phyloP scores from a whole-genome alignment of 495 filamentous ascomycete genomes.

The Elasticomyces elasticus region DNA sequence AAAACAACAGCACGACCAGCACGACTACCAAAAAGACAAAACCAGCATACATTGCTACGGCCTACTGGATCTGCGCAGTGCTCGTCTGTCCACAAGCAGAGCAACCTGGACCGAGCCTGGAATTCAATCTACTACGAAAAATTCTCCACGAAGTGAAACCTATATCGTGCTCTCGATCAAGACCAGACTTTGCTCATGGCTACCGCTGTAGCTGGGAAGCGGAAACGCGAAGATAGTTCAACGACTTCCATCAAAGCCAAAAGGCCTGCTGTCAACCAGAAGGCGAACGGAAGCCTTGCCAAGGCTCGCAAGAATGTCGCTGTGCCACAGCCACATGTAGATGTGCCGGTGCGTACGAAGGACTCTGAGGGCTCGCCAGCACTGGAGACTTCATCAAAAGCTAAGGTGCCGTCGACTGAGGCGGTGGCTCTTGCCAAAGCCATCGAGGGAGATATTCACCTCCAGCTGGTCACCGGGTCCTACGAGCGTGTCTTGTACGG shows the following conservation, averaged over 20 bases:
- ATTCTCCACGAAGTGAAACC: too few species aligned
- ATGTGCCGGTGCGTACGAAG: background rate
- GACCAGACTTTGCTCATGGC: too few species aligned
- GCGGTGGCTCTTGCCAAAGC: background rate
- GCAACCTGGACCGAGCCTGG: too few species aligned
- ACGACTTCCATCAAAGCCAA: background rate
- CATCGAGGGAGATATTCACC: constrained; percentile 33
- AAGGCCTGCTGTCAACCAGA: background rate
- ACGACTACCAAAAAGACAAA: too few species aligned
- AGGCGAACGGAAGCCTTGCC: background rate
- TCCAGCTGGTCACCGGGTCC: constrained; percentile 87
- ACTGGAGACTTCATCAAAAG: too few species aligned
- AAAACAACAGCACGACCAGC: too few species aligned
- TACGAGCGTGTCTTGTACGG: constrained; percentile 94
- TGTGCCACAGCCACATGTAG: background rate
- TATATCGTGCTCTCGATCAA: too few species aligned
- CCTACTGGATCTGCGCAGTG: too few species aligned
- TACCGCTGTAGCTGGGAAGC: constrained; percentile 2
- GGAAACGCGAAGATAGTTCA: constrained; percentile 9
- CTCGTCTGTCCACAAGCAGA: too few species aligned
- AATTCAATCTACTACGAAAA: too few species aligned
- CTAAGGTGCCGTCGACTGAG: background rate
- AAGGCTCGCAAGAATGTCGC: background rate
- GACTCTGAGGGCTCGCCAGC: background rate
- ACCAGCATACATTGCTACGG: too few species aligned